Conservation (phyloP, 2,329 filamentous ascomycete genomes). For the Parasarocladium wereldwijsianum region DNA sequence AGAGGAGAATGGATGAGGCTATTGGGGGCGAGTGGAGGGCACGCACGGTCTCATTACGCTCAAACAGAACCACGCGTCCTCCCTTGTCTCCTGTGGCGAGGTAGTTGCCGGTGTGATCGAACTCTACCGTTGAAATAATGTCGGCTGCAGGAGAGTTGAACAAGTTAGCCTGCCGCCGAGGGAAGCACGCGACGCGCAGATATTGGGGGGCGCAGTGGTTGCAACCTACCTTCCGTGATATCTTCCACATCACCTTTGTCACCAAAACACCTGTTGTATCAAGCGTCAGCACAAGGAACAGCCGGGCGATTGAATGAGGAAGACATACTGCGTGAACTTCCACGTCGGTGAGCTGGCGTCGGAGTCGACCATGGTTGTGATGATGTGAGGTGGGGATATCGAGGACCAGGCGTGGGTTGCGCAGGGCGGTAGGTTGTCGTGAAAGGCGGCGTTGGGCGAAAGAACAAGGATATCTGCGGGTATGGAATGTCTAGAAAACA, state of each 20-base stretch:
- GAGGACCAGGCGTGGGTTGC: slow-evolving; percentile 4
- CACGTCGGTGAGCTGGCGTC: slow-evolving; percentile 90
- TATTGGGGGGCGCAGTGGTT: neutral
- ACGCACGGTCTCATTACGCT: slow-evolving; percentile 87
- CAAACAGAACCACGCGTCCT: slow-evolving; percentile 71
- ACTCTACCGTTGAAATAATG: slow-evolving; percentile 84
- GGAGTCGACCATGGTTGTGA: slow-evolving; percentile 82
- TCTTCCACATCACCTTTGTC: slow-evolving; percentile 99
- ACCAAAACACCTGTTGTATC: slow-evolving; percentile 71
- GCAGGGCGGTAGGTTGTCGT: no score
- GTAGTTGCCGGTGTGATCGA: slow-evolving; percentile 82
- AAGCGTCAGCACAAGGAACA: slow-evolving; percentile 11
- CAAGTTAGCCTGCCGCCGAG: slow-evolving; percentile 1
- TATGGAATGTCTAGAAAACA: no score
- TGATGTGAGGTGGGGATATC: slow-evolving; percentile 13
- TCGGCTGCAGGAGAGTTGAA: slow-evolving; percentile 42
- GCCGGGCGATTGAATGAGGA: slow-evolving; percentile 3
- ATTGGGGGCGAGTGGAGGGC: neutral
- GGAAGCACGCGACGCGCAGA: slow-evolving; percentile 3
- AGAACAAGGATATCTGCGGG: no score
- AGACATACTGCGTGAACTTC: slow-evolving; percentile 97
- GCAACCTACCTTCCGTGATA: slow-evolving; percentile 73
- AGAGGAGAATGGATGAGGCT: slow-evolving; percentile 16
- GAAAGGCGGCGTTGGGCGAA: no score
- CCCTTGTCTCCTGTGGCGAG: slow-evolving; percentile 84